phyloP scores from a whole-genome alignment of 2,329 filamentous ascomycete species.

The Fusarium globosum region DNA sequence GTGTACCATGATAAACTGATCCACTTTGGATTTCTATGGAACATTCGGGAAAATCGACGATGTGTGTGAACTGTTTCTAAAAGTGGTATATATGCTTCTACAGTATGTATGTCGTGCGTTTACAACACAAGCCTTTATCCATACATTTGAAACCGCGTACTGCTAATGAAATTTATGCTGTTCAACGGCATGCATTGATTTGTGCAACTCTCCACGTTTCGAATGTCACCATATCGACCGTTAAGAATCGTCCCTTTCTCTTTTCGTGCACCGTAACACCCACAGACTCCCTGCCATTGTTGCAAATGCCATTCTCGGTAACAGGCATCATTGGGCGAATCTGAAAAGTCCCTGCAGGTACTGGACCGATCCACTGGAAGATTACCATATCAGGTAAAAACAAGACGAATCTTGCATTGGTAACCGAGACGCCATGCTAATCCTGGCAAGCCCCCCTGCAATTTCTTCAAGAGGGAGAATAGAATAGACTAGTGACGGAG shows the following conservation, averaged over 20 bases:
- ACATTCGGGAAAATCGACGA: slow-evolving; percentile 7
- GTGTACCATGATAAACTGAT: not conserved
- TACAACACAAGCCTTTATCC: not conserved
- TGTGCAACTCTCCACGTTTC: slow-evolving; percentile 18
- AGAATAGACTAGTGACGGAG: not conserved
- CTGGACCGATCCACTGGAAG: slow-evolving; percentile 21
- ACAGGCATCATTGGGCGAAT: slow-evolving; percentile 28
- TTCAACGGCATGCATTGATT: slow-evolving; percentile 7
- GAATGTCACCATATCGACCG: slow-evolving; percentile 8
- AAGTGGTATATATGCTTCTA: not conserved
- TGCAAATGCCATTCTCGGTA: slow-evolving; percentile 31
- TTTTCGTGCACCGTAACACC: slow-evolving; percentile 24
- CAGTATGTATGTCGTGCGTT: not conserved
- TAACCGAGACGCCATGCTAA: slow-evolving; percentile 18
- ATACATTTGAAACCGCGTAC: not conserved
- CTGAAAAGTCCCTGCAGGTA: slow-evolving; percentile 35
- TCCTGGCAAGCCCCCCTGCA: slow-evolving; percentile 18
- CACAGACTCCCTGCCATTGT: slow-evolving; percentile 7
- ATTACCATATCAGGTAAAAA: slow-evolving; percentile 25
- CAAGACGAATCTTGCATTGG: slow-evolving; percentile 34
- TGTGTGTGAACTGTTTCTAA: slow-evolving; percentile 3
- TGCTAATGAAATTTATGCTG: not conserved
- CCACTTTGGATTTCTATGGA: slow-evolving; percentile 16
- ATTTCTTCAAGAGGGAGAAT: slow-evolving; percentile 13
- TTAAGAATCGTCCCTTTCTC: slow-evolving; percentile 11